phyloP scores from a whole-genome alignment of 2,329 filamentous ascomycete species.

The Periconia sp. region DNA sequence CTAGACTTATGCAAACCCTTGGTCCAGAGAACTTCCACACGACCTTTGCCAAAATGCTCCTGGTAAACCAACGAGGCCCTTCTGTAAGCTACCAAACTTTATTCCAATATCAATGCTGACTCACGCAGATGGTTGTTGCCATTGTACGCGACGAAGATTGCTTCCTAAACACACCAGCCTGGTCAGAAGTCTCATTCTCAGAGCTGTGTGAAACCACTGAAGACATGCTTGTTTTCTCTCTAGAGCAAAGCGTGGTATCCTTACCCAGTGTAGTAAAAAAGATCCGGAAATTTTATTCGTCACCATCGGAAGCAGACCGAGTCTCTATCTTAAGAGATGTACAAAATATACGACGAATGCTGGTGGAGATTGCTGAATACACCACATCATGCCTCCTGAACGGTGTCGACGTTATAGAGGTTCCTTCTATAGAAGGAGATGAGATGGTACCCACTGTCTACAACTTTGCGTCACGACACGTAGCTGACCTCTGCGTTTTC shows the following conservation, averaged over 20 bases:
- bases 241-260: not conserved
- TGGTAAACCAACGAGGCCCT: not conserved
- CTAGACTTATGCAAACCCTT: constrained; percentile 4
- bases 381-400: not conserved
- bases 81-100: constrained; percentile 1
- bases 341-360: not conserved
- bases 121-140: not conserved
- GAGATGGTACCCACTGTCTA: not conserved
- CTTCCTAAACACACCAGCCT: constrained; percentile 3
- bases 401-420: not conserved
- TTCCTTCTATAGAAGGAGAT: not conserved
- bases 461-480: not conserved
- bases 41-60: constrained; percentile 7
- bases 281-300: constrained; percentile 1
- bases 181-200: not conserved
- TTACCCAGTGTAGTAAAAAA: not conserved
- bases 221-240: not conserved
- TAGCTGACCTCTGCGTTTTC: not conserved
- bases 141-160: constrained; percentile 5
- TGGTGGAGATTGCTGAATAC: not conserved
- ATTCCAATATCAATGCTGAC: not conserved
- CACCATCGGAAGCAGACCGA: not conserved
- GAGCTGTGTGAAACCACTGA: not conserved
- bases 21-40: not conserved
- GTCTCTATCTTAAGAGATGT: not conserved